These are phyloP conservation scores for Trypanosomatidae sp. DNA, from an alignment of 208 protist genomes.

Conservation along the genomic window DNA sequence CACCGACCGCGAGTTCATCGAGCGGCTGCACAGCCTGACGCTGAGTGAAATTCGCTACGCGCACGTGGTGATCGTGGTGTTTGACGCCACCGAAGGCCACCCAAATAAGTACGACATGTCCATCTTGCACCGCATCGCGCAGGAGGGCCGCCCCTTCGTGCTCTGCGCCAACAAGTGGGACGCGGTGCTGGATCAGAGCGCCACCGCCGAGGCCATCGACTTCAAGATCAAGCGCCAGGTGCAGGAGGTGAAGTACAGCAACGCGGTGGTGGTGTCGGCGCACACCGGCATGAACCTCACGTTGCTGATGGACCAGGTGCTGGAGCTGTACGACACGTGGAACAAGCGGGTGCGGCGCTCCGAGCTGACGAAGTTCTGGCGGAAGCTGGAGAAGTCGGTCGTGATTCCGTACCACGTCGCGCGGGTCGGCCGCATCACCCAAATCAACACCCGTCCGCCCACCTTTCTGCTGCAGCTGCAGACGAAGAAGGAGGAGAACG, in stretches of 20 bases:
- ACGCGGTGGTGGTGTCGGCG: constrained; percentile 90
- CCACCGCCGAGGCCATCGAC: constrained; percentile 92
- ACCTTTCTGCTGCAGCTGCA: constrained; percentile 89
- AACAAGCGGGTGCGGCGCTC: constrained; percentile 84
- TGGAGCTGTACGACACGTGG: constrained; percentile 88
- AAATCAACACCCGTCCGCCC: constrained; percentile 86
- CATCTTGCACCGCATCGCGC: constrained; percentile 77
- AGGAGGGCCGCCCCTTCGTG: constrained; percentile 86
- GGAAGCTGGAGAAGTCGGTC: constrained; percentile 89
- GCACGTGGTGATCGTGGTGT: constrained; percentile 88
- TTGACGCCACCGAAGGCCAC: constrained; percentile 92
- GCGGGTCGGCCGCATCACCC: constrained; percentile 80
- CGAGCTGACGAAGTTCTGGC: constrained; percentile 87
- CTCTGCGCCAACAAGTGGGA: constrained; percentile 95
- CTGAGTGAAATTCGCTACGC: constrained; percentile 84
- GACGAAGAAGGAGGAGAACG: constrained; percentile 85
- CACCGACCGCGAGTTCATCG: constrained; percentile 81
- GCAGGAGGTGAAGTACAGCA: constrained; percentile 89
- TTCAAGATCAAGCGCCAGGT: constrained; percentile 93
- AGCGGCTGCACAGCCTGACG: constrained; percentile 65
- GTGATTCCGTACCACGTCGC: constrained; percentile 90
- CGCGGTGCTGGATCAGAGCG: constrained; percentile 83
- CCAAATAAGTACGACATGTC: constrained; percentile 94
- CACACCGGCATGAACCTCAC: constrained; percentile 86
- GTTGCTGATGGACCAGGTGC: constrained; percentile 83